Evolutionary conservation across 371 early-diverging fungal species (phyloP).

Genomic region (Mortierella polycephala): DNA sequence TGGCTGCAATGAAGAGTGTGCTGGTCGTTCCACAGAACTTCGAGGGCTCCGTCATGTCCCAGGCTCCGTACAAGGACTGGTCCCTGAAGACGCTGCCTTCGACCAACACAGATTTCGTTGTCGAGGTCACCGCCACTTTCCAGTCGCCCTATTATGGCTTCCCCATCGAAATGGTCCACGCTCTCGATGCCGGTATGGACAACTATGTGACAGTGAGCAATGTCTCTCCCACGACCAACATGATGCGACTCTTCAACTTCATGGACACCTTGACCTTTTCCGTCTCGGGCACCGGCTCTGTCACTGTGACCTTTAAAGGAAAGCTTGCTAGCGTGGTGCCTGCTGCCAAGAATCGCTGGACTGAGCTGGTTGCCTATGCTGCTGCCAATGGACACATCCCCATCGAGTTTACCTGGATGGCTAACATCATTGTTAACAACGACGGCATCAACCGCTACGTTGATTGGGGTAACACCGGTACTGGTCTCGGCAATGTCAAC

Average conservation of each 20-base stretch:
- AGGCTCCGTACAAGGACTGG: slow-evolving; percentile 39
- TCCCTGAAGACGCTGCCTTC: slow-evolving; percentile 25
- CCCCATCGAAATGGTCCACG: slow-evolving; percentile 18
- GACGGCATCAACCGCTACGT: slow-evolving; percentile 27
- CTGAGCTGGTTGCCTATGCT: slow-evolving; percentile 17
- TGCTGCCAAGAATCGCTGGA: slow-evolving; percentile 4
- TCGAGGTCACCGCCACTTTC: slow-evolving; percentile 43
- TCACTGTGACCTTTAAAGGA: slow-evolving; percentile 26
- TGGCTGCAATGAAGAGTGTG: slow-evolving; percentile 14
- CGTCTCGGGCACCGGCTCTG: slow-evolving; percentile 22
- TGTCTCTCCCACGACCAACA: background rate
- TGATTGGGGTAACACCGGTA: slow-evolving; percentile 26
- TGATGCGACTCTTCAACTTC: slow-evolving; percentile 25
- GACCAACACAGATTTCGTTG: slow-evolving; percentile 3
- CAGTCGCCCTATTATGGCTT: slow-evolving; percentile 47
- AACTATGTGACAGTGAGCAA: slow-evolving; percentile 10
- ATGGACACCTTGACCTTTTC: slow-evolving; percentile 19
- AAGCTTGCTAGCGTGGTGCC: background rate
- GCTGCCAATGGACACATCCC: slow-evolving; percentile 27
- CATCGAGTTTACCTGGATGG: slow-evolving; percentile 21
- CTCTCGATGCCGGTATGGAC: slow-evolving; percentile 9
- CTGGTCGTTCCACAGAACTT: slow-evolving; percentile 24
- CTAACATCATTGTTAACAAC: slow-evolving; percentile 23
- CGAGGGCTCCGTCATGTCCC: slow-evolving; percentile 30
- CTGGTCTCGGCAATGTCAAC: background rate